Conservation (phyloP, 2,329 filamentous ascomycete species). For the Fusarium zealandicum region DNA sequence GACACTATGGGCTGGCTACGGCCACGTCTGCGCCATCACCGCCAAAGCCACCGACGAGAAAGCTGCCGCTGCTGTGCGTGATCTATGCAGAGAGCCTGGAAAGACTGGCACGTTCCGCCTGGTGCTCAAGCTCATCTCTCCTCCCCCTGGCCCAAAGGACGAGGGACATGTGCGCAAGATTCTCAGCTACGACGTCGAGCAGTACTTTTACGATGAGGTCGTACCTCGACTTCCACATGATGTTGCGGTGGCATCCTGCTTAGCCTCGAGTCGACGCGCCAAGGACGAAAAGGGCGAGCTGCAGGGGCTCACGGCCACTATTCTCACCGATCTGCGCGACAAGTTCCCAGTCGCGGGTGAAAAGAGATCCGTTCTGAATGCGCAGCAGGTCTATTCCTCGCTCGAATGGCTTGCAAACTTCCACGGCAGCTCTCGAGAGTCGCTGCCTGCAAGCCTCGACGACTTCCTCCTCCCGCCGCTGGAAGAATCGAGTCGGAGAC, state of each 20-base stretch:
- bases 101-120: constrained; percentile 46
- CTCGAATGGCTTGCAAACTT: constrained; percentile 70
- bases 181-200: constrained; percentile 71
- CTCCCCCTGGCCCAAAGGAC: constrained; percentile 49
- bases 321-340: constrained; percentile 63
- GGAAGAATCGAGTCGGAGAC: constrained; percentile 53
- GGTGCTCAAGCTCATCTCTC: constrained; percentile 67
- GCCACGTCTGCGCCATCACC: constrained; percentile 62
- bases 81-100: constrained; percentile 5
- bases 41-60: constrained; percentile 47
- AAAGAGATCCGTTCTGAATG: constrained; percentile 56
- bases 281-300: constrained; percentile 42
- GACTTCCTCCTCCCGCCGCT: constrained; percentile 61
- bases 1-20: constrained; percentile 60
- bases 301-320: constrained; percentile 56
- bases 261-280: constrained; percentile 51
- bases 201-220: constrained; percentile 67
- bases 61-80: constrained; percentile 18
- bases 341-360: constrained; percentile 64
- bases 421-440: constrained; percentile 61
- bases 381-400: constrained; percentile 58
- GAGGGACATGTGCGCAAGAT: constrained; percentile 72
- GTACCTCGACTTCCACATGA: constrained; percentile 55
- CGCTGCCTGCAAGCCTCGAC: constrained; percentile 41
- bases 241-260: constrained; percentile 58